Evolutionary conservation across 345 rosid species (phyloP).

Genomic region (Geranium brycei): DNA sequence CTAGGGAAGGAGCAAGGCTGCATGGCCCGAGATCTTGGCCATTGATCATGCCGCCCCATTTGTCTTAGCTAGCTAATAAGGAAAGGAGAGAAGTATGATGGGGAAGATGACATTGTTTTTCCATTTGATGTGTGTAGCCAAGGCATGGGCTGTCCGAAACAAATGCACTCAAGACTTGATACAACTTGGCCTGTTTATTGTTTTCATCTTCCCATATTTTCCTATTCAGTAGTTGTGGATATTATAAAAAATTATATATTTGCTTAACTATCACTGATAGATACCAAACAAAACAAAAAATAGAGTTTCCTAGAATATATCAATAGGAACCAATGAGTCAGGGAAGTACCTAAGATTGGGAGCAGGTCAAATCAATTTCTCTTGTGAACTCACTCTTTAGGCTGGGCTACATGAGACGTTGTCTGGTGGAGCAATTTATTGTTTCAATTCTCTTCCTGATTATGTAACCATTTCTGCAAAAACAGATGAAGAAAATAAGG

Average conservation of each 20-base stretch:
- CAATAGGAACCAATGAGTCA: background rate
- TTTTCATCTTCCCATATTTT: background rate
- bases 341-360: background rate
- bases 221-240: background rate
- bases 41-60: background rate
- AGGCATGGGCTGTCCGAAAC: slow-evolving; percentile 14
- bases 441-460: no score
- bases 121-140: background rate
- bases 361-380: background rate
- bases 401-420: background rate
- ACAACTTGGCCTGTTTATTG: no score
- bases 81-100: slow-evolving; percentile 1
- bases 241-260: no score
- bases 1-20: no score
- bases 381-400: background rate
- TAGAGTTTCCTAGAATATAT: no score
- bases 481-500: no score
- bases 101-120: background rate
- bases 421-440: no score
- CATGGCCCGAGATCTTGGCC: background rate
- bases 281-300: background rate
- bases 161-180: background rate
- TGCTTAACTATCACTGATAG: no score
- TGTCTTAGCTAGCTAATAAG: background rate
- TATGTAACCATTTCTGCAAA: no score